Base-by-base conservation (phyloP, 179 eudicot genomes). In the Carnegiea gigantea region DNA sequence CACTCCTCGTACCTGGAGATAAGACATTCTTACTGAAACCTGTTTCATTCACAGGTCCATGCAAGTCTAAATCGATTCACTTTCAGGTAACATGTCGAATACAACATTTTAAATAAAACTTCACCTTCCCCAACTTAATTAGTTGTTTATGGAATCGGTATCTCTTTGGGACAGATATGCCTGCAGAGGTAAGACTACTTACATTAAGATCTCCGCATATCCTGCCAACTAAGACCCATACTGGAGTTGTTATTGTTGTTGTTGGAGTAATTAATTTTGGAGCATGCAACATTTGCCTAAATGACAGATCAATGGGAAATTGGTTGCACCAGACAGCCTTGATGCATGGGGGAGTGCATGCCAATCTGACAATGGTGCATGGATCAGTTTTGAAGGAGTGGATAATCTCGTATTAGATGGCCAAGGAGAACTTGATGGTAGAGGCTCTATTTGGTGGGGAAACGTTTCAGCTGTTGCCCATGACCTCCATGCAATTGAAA, bases 381-480 rank as follows among this genome's bases (percentile, higher is more conserved):
- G 85, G 87, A 12, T 85, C 1, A 0, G 23, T 3, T 82, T 85
- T 49, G 4, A 10, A 48, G 0, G 26, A 1, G 64, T 85, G 21
- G 73, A 71, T 8, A 79, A 82, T 65, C 85, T 85, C 38, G 6
- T 49, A 1, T 24, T 85, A 18, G 82, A 79, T 49, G 87, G 87
- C 0, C 33, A 33, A 18, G 87, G 85, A 9, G 62, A 12, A 14
- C 72, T 85, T 4, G 82, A 85, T 62, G 81, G 85, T 1, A 80
- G 68, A 82, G 87, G 87, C 65, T 76, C 81, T 11, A 59, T 24
- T 79, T 85, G 81, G 83, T 85, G 87, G 87, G 3, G n/a, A 2
- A 30, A 46, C 1, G 33, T 44, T 13, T 7, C 59, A 5, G 28
- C 74, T 54, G 13, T 57, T 44, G 2, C 46, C 44, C 18, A n/a